Evolutionary conservation across 176 grass and related monocot species (phyloP).

Genomic region (Paspalum notatum): DNA sequence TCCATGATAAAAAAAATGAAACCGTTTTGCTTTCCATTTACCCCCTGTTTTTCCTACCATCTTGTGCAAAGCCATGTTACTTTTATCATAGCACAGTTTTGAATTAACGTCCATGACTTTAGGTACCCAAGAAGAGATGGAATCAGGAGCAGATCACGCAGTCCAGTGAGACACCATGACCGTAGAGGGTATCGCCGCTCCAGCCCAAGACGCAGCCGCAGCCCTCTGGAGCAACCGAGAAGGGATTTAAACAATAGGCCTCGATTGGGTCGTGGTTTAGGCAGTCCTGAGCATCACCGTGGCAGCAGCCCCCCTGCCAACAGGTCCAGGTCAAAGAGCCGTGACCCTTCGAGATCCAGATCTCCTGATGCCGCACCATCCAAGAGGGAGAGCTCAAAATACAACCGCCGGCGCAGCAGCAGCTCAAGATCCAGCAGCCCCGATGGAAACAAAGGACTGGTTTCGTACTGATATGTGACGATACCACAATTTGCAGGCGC

Average conservation of each 20-base stretch:
- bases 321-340: constrained; percentile 51
- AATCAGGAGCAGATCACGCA: constrained; percentile 65
- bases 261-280: constrained; percentile 42
- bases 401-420: constrained; percentile 57
- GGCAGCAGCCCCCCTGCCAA: constrained; percentile 29
- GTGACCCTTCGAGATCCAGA: constrained; percentile 26
- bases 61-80: constrained; percentile 19
- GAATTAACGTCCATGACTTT: not conserved
- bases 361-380: constrained; percentile 51
- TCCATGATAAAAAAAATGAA: not conserved
- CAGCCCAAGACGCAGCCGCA: constrained; percentile 60
- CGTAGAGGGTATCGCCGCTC: constrained; percentile 44
- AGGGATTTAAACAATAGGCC: constrained; percentile 30
- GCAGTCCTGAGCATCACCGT: not conserved
- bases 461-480: constrained; percentile 58
- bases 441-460: constrained; percentile 63
- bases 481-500: not conserved
- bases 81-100: not conserved
- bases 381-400: constrained; percentile 46
- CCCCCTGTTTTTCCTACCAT: not conserved
- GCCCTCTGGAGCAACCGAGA: constrained; percentile 24
- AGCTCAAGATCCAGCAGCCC: constrained; percentile 76
- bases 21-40: not conserved
- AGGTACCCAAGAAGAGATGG: constrained; percentile 61
- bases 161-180: constrained; percentile 41